Base-by-base conservation (phyloP, 2,329 filamentous ascomycete species). In the Ophiocordyceps camponoti-saundersi region DNA sequence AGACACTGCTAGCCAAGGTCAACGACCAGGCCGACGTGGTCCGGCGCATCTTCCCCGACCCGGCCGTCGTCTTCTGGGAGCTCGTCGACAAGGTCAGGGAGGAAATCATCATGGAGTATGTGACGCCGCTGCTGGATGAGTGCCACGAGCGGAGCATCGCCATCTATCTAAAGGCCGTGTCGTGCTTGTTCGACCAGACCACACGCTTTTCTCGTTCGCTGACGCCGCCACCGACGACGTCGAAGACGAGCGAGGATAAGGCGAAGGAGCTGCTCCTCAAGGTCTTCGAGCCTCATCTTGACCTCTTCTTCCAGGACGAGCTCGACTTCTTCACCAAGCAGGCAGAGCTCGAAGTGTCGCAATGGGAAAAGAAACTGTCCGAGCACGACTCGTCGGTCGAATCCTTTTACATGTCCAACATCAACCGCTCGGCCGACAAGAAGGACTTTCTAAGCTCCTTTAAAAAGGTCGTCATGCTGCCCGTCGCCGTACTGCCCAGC, bases 391-490 rank as follows among this genome's bases (percentile, higher is more conserved):
- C 86, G 16, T 85, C 82, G 2, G 81, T 85, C 0, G 92, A 98
- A 64, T 92, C 85, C 0, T 94, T 93, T 59, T 92, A 88, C 66
- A 95, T 96, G 90, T 84, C 83, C 22, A 95, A 88, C 60, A 79
- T 96, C 58, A 95, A 90, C 59, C 77, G 92, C 23, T 88, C 94
- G 60, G 92, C 88, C 1, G 92, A 93, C 52, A 98, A 98, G 66
- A 86, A 88, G 54, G 92, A 98, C 60, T 98, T 98, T 56, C 61
- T 98, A 50, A 92, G 82, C 43, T 95, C 89, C 0, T 98, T 98
- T 71, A 95, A 88, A 59, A 96, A 96, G 63, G 92, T 98, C 10
- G 85, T 98, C 53, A 95, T 98, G 89, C 93, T 95, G 80, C 92
- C 92, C 2, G 90, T 98, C 44, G 94, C 86, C 46, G 90, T 88